Evolutionary conservation across 441 rosid genomes (phyloP), one percentile per base, ranked within the genome.

Genomic region (Gossypium gossypioides): DNA sequence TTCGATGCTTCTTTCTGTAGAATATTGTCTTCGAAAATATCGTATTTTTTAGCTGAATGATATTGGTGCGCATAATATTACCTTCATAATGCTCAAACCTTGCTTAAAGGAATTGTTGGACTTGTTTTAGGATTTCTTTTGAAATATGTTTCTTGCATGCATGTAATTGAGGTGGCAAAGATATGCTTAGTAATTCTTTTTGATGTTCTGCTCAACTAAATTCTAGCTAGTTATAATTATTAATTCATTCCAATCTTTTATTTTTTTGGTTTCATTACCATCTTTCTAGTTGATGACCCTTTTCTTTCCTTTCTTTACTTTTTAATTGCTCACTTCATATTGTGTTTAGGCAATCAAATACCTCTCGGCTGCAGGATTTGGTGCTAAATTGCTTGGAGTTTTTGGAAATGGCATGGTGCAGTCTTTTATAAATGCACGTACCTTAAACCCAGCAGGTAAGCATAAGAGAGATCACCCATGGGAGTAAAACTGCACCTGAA

Each of bases 381-480:
- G 98, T 74, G 99, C 98, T 29, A 89, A 95, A 85, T 84, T 95
- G 83, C 93, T 92, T 19, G 97, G 88, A 27, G 86, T 91, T 64
- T 95, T 92, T 78, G 92, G 83, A 75, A 95, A 95, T 81, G 97
- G 99, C 78, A 95, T 87, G 97, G 96, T 91, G 74, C 98, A 91
- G 59, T 91, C 97, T 25, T 95, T 92, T 80, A 92, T 92, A 48
- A 24, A 86, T 79, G 98, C 99, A 19, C 81, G 97, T 24, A 92
- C 97, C 6, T 87, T 95, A 71, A 83, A 76, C 25, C 92, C 95
- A 16, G 54, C 80, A 76, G 97, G 42, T 92, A 75, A 70, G 70
- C 56, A 21, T 72, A 21, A 22, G 3, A 19, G 70, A 15, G 13
- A 58, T 76, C 13, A 44, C 22, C 8, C 12, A 37, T n/a, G 27